Conservation (phyloP, 306 rosid genomes). For the Castanopsis chinensis region DNA sequence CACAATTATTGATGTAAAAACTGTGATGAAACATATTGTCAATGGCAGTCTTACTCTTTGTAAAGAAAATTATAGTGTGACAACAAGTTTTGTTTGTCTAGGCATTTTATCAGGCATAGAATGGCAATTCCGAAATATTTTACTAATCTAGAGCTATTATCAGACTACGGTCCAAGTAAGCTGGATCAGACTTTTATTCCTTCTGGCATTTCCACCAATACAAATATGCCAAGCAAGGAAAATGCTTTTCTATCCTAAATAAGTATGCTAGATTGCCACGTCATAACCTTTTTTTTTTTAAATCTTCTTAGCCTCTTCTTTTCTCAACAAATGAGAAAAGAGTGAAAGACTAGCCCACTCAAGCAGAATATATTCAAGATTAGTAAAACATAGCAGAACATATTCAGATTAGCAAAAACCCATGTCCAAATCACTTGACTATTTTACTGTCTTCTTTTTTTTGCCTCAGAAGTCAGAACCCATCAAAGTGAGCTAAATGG, state of each 20-base stretch:
- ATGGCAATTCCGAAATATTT: conserved; percentile 20
- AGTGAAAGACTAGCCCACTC: neutral
- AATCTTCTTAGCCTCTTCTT: neutral
- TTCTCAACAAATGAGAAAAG: neutral
- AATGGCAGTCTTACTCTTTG: too few relatives aligned
- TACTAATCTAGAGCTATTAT: neutral
- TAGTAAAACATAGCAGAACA: neutral
- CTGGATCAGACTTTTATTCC: conserved; percentile 2
- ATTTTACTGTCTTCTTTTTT: neutral
- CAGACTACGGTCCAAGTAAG: conserved; percentile 1
- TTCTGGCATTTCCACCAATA: conserved; percentile 7
- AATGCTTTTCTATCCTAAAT: conserved; percentile 20
- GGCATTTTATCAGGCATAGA: neutral
- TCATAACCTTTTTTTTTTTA: neutral
- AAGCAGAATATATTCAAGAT: neutral
- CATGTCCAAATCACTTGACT: neutral
- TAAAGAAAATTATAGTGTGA: too few relatives aligned
- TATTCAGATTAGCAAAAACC: neutral
- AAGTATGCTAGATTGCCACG: conserved; percentile 6
- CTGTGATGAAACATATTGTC: too few relatives aligned
- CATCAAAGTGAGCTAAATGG: neutral
- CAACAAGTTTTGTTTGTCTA: too few relatives aligned
- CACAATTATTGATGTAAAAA: too few relatives aligned
- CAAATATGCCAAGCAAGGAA: conserved; percentile 20
- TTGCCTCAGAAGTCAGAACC: neutral